Conservation (phyloP, 2,329 filamentous ascomycete species). For the Clonostachys byssicola region DNA sequence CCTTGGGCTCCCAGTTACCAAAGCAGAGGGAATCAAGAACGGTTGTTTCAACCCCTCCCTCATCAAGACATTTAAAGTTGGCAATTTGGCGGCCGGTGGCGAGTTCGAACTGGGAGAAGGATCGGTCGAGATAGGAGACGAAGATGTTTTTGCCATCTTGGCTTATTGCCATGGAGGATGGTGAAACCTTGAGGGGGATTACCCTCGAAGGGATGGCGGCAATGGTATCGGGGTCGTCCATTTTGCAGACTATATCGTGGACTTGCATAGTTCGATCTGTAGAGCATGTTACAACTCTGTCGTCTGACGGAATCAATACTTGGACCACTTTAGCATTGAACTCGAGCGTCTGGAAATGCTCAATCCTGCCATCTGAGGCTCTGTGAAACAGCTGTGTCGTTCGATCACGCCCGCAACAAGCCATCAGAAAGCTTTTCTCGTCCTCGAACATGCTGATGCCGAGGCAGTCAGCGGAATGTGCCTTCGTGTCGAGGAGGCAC, state of each 20-base stretch:
- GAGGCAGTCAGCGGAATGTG: constrained; percentile 81
- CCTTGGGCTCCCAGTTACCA: constrained; percentile 49
- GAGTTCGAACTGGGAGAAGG: constrained; percentile 58
- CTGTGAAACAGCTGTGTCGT: constrained; percentile 86
- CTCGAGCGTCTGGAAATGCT: constrained; percentile 87
- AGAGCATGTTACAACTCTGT: constrained; percentile 80
- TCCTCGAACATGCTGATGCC: constrained; percentile 71
- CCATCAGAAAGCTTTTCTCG: constrained; percentile 61
- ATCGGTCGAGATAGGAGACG: constrained; percentile 57
- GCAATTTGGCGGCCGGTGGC: constrained; percentile 64
- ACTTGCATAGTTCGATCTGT: constrained; percentile 84
- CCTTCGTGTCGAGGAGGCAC: constrained; percentile 70
- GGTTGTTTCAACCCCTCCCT: constrained; percentile 75
- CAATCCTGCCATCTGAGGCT: constrained; percentile 52
- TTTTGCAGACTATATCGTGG: constrained; percentile 70
- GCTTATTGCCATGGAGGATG: constrained; percentile 75
- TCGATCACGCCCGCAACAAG: constrained; percentile 81
- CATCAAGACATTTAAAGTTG: constrained; percentile 80
- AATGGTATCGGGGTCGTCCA: constrained; percentile 57
- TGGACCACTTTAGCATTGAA: constrained; percentile 83
- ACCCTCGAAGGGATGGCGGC: constrained; percentile 75
- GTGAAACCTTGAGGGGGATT: constrained; percentile 81
- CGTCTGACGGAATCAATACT: constrained; percentile 67
- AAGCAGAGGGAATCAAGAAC: constrained; percentile 75
- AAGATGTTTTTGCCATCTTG: constrained; percentile 55